A percentile compares a stretch with the other conserved stretches of the same genome.
Conservation (phyloP, 2,329 filamentous ascomycete genomes). For the Sporothrix brasiliensis region DNA sequence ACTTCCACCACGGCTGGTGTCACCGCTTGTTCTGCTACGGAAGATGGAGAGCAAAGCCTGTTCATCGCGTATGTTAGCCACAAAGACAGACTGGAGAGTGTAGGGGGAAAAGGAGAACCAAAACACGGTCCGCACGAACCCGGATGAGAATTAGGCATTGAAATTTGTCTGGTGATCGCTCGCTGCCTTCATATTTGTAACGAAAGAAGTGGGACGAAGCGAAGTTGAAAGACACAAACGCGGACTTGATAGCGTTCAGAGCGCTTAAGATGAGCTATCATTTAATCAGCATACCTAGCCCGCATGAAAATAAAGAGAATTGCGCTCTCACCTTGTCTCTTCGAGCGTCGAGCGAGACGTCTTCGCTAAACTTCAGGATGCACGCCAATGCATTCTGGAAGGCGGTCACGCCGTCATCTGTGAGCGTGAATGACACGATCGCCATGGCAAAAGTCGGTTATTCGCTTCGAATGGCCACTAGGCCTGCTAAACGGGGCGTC, state of each 20-base stretch:
- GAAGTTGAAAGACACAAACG: constrained; percentile 73
- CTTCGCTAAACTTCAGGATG: constrained; percentile 77
- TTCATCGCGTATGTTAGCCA: neutral
- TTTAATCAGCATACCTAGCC: neutral
- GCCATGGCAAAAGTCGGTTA: constrained; percentile 50
- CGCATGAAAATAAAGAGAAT: constrained; percentile 15
- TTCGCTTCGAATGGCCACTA: neutral
- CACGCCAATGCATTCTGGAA: constrained; percentile 75
- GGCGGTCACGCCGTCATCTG: constrained; percentile 69
- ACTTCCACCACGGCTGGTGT: constrained; percentile 60
- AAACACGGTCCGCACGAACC: constrained; percentile 45
- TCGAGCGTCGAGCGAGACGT: constrained; percentile 73
- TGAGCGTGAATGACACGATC: constrained; percentile 72
- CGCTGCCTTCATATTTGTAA: constrained; percentile 65
- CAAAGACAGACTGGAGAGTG: neutral
- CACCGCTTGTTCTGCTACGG: constrained; percentile 63
- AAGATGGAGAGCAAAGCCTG: constrained; percentile 74
- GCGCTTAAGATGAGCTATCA: constrained; percentile 70
- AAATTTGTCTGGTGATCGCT: constrained; percentile 62
- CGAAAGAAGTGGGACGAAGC: constrained; percentile 68
- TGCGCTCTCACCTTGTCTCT: constrained; percentile 60
- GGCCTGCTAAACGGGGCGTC: too few relatives aligned
- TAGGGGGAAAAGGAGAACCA: too few relatives aligned
- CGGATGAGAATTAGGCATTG: constrained; percentile 76
- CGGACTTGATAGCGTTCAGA: constrained; percentile 78